Evolutionary conservation across 768 basidiomycete genomes (phyloP).

Genomic region (Pulveroboletus ravenelii): DNA sequence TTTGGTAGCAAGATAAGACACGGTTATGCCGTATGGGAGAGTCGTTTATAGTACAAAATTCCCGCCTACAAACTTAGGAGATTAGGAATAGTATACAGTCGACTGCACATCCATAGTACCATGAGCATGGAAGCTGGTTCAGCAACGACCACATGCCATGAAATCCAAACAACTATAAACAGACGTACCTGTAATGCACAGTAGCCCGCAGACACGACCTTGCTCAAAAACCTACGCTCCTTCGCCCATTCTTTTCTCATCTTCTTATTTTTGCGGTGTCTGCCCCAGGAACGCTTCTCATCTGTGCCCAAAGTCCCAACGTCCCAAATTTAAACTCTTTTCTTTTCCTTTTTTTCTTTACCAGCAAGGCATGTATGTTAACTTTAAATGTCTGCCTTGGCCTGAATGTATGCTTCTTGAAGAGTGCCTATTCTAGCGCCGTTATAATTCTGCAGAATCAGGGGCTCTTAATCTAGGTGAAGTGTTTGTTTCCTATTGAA

Average conservation of each 20-base stretch:
- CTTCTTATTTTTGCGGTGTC: not conserved
- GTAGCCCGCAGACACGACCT: not conserved
- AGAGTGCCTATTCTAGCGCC: not conserved
- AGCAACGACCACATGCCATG: not conserved
- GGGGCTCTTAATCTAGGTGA: constrained; percentile 9
- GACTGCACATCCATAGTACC: too few species aligned
- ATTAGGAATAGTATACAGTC: too few species aligned
- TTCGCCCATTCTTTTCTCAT: not conserved
- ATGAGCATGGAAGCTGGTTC: not conserved
- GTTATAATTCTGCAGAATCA: not conserved
- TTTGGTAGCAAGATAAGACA: too few species aligned
- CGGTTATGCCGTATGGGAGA: too few species aligned
- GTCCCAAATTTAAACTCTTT: not conserved
- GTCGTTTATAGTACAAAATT: too few species aligned
- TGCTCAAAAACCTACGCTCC: constrained; percentile 1
- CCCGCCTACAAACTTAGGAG: too few species aligned
- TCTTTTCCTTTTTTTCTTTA: not conserved
- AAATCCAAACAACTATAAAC: not conserved
- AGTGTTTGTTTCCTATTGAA: not conserved
- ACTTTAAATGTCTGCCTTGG: not conserved
- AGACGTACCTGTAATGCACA: too few species aligned
- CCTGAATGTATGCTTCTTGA: not conserved
- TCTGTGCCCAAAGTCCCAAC: not conserved
- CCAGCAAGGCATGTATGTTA: constrained; percentile 6
- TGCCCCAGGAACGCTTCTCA: not conserved